A percentile compares a stretch with the other conserved stretches of the same genome.
Conservation (phyloP, 768 basidiomycete genomes). For the Ramaria sp. region DNA sequence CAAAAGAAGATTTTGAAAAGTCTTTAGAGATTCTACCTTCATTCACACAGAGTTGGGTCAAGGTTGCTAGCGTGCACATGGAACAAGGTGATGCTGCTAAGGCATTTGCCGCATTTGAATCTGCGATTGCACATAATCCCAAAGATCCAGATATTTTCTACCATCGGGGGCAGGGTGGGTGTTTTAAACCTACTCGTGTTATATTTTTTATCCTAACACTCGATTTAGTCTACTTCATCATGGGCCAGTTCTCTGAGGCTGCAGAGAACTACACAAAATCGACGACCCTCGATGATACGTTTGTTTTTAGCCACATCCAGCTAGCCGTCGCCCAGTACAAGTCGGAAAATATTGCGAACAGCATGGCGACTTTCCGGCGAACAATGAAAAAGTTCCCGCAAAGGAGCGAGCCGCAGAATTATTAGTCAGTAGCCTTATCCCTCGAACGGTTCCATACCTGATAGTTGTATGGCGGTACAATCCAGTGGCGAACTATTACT, state of each 20-base stretch:
- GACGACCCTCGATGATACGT: conserved; percentile 71
- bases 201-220: too few species aligned
- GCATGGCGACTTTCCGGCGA: conserved; percentile 84
- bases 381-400: conserved; percentile 80
- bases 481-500: conserved; percentile 84
- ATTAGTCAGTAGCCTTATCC: conserved; percentile 54
- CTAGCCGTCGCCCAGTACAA: conserved; percentile 97
- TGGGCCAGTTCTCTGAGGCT: conserved; percentile 78
- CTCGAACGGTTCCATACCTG: not conserved
- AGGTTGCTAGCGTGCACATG: conserved; percentile 96
- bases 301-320: conserved; percentile 97
- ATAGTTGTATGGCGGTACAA: not conserved
- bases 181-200: too few species aligned
- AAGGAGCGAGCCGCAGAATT: conserved; percentile 84
- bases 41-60: conserved; percentile 85
- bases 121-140: conserved; percentile 72
- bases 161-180: conserved; percentile 88
- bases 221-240: conserved; percentile 94
- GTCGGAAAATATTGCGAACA: conserved; percentile 58
- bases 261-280: conserved; percentile 88
- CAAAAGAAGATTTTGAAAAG: conserved; percentile 73
- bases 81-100: conserved; percentile 74
- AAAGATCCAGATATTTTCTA: conserved; percentile 95
- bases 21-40: conserved; percentile 55
- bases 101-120: conserved; percentile 86